Base-by-base conservation (phyloP, 2,329 filamentous ascomycete species). In the Epichloe sp. region DNA sequence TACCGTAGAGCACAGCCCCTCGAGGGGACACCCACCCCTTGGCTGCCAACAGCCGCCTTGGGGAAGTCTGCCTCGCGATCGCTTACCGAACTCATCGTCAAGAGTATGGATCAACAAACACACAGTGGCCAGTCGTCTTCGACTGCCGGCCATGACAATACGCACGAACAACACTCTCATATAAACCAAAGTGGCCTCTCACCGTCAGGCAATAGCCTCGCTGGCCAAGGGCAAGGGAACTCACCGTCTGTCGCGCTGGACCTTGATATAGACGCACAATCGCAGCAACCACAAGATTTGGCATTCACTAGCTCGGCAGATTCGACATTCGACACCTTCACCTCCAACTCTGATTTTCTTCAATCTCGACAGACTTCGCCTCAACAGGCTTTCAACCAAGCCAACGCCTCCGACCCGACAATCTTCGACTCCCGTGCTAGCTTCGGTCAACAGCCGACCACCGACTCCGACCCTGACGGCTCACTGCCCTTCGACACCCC, bases 101-200 rank as follows among this genome's bases (percentile, higher is more conserved):
- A 58, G 60, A 63, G 60, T 61, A 72, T 72, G 69, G 68, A 70
- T 64, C 68, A 69, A 57, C 66, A 69, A 56, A 60, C 59, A 60
- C 68, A 68, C 57, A 65, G 62, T 64, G 79, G 79, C 63, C 79
- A 80, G 63, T 83, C 81, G 59, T 78, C 76, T 58, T 83, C 82
- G 61, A 72, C 73, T 36, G 38, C 51, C 46, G 52, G 47, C 44
- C 55, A 53, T 14, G 49, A 43, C 63, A 73, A 74, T 56, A 74
- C 77, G 62, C 75, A 75, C 59, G 19, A 44, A 17, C 73, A 78
- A 62, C 69, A 68, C 63, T 65, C 72, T 71, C 75, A 80, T 82
- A 83, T 85, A 83, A 85, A 77, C 66, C 79, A 80, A 65, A 77
- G 71, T 58, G 38, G 48, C 26, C 80, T 80, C 66, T 83, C 82